phyloP scores from a whole-genome alignment of 2,329 filamentous ascomycete species.

The Fusarium foetens region DNA sequence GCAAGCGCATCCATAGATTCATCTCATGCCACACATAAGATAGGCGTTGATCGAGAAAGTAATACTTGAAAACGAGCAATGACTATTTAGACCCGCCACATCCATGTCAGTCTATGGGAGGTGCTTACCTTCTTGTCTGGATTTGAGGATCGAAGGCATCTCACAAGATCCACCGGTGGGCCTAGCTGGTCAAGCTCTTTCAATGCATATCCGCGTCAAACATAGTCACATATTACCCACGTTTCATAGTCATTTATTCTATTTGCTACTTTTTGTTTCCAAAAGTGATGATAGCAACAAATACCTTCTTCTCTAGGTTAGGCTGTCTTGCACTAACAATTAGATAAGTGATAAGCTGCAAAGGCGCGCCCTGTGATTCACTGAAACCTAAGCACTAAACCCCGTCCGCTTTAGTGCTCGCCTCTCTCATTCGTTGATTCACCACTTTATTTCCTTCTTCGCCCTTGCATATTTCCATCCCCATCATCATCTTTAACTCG shows the following conservation, averaged over 20 bases:
- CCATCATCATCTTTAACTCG: neutral
- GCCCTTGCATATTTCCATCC: neutral
- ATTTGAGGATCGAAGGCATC: neutral
- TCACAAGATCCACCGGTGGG: constrained; percentile 44
- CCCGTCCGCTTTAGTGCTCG: neutral
- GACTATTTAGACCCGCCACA: fast-evolving
- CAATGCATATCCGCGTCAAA: too few relatives aligned
- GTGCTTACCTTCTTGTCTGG: neutral
- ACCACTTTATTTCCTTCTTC: neutral
- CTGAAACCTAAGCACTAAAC: neutral
- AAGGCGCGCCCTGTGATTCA: constrained; percentile 13
- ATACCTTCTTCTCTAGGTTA: neutral
- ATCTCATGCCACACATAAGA: constrained; percentile 49
- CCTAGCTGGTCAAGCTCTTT: constrained; percentile 42
- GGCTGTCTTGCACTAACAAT: neutral
- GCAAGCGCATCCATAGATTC: constrained; percentile 50
- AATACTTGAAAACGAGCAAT: constrained; percentile 51
- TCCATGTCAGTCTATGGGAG: neutral
- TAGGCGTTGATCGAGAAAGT: constrained; percentile 39
- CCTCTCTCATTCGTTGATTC: neutral
- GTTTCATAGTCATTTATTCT: neutral
- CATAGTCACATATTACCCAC: neutral
- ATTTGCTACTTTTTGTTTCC: neutral
- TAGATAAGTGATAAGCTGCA: neutral
- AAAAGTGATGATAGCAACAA: neutral